Evolutionary conservation across 192 early-diverging fungal genomes (phyloP), one percentile per base, ranked within the genome.

Genomic region (Backusella australiensis): DNA sequence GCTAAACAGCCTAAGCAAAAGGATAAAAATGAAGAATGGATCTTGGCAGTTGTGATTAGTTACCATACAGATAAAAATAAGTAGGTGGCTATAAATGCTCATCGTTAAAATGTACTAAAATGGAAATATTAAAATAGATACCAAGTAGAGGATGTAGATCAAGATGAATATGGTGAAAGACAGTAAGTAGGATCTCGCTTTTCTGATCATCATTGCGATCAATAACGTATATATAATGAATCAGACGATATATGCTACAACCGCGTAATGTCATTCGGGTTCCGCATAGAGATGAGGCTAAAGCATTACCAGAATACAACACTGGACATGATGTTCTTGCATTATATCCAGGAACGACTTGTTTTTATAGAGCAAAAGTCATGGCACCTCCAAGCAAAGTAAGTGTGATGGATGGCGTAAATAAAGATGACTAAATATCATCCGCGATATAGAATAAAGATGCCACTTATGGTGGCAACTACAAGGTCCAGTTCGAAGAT

Each of bases 1-100:
- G 87, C 87, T 7, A 80, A 81, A 34, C 85, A 83, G 73, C 83
- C 83, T 67, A 86, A 84, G 56, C 73, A 81, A 53, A 89, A 89
- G 67, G 83, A 86, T 63, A 84, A 82, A 65, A 76, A 80, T 32
- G 81, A 89, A 71, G 86, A 89, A 53, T 89, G 88, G 88, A 89
- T 89, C 29, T 53, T 86, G 59, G 88, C 88, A 9, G 75, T 80
- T 5, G 85, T 86, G 3, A 65, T 89, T 34, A 70, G 65, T 6
- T 89, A 85, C 42, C 73, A 79, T 73, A 36, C 83, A 9, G 88
- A 89, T 6, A 83, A 80, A 69, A 87, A 86, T 69, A 83, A 77
- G 87, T 89, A 85, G 44, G 72, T 38, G 15, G 19, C 46, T 49
- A 49, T 34, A 9, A 35, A 6, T 32, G 21, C 12, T 4, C 1